Evolutionary conservation across 345 rosid genomes (phyloP).

Genomic region (Brassica cretica): DNA sequence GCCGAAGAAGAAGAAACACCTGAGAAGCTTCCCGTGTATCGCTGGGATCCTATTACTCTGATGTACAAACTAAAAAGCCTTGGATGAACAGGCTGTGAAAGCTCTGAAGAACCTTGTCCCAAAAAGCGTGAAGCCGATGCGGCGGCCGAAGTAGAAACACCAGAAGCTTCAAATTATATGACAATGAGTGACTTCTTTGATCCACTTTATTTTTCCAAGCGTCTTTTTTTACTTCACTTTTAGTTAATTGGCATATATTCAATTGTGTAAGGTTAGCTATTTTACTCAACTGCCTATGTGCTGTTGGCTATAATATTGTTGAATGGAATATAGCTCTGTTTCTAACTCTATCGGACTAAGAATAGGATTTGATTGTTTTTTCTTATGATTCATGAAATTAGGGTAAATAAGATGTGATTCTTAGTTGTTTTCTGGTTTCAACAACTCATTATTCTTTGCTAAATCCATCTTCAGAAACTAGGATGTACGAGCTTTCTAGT

Average conservation of each 20-base stretch:
- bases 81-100: too few relatives aligned
- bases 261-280: background rate
- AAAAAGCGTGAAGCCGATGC: background rate
- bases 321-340: background rate
- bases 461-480: too few relatives aligned
- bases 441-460: too few relatives aligned
- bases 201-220: too few relatives aligned
- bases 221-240: background rate
- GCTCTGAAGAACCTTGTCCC: background rate
- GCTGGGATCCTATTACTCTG: too few relatives aligned
- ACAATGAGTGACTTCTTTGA: constrained; percentile 38
- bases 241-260: background rate
- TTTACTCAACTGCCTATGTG: background rate
- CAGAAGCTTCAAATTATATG: background rate
- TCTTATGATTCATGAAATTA: background rate
- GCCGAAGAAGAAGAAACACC: too few relatives aligned
- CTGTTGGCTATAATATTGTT: background rate
- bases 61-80: background rate
- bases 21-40: too few relatives aligned
- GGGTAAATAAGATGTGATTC: background rate
- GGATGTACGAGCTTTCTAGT: too few relatives aligned
- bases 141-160: background rate
- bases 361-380: background rate
- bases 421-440: too few relatives aligned
- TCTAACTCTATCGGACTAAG: background rate